These are phyloP conservation scores for Chlorociboria aeruginascens DNA, from an alignment of 495 filamentous ascomycete species.

Conservation along the genomic window DNA sequence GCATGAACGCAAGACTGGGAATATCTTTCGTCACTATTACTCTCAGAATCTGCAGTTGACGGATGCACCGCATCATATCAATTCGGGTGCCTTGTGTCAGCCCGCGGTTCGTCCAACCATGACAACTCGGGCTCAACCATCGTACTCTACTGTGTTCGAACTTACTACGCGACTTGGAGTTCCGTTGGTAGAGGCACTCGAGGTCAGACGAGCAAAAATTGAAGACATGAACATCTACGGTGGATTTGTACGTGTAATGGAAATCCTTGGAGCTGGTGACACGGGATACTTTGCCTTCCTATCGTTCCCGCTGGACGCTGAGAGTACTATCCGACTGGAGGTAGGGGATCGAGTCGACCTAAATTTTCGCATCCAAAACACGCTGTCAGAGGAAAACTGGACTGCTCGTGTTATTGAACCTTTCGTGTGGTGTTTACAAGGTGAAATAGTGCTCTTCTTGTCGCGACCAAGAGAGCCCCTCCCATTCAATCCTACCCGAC, in stretches of 20 bases:
- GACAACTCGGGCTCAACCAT: background rate
- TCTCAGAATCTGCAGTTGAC: background rate
- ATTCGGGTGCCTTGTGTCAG: background rate
- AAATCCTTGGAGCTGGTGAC: background rate
- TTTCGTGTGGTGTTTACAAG: background rate
- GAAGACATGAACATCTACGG: background rate
- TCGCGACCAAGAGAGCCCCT: background rate
- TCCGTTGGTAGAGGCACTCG: background rate
- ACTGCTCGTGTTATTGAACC: background rate
- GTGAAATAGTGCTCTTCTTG: background rate
- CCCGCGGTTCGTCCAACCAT: background rate
- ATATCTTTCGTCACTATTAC: background rate
- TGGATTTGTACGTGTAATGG: background rate
- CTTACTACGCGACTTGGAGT: background rate
- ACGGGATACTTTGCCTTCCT: background rate
- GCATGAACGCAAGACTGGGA: background rate
- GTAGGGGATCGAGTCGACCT: background rate
- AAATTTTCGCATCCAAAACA: background rate
- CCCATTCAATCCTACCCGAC: background rate
- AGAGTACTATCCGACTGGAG: background rate
- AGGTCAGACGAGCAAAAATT: background rate
- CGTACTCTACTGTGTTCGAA: background rate
- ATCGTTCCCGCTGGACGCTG: no score
- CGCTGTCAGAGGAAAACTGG: background rate
- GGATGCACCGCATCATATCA: background rate